phyloP scores from a whole-genome alignment of 2,329 filamentous ascomycete genomes.

The Seiridium cupressi region DNA sequence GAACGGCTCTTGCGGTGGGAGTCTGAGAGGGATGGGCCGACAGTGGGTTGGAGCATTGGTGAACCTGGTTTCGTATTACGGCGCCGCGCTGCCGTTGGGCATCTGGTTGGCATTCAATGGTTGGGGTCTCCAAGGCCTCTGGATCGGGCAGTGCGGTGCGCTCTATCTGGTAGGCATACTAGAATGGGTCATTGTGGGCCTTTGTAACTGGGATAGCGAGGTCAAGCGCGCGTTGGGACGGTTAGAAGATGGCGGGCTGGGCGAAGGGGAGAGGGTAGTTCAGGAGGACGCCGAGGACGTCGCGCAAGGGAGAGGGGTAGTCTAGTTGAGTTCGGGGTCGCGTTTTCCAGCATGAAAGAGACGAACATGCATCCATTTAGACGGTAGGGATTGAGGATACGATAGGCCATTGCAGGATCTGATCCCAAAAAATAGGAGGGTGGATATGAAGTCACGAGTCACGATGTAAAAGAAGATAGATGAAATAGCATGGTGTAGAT shows the following conservation, averaged over 20 bases:
- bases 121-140: slow-evolving; percentile 53
- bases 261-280: neutral
- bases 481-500: no score
- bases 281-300: neutral
- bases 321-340: no score
- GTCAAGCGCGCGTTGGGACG: slow-evolving; percentile 69
- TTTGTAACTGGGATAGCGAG: slow-evolving; percentile 75
- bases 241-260: slow-evolving; percentile 51
- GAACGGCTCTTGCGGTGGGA: slow-evolving; percentile 81
- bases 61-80: slow-evolving; percentile 82
- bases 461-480: no score
- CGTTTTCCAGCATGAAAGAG: no score
- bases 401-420: no score
- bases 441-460: no score
- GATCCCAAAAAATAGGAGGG: no score
- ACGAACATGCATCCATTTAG: no score
- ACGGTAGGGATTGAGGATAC: no score
- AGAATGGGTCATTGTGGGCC: slow-evolving; percentile 77
- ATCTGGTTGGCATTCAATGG: slow-evolving; percentile 10
- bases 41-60: slow-evolving; percentile 83
- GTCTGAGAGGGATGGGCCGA: slow-evolving; percentile 77
- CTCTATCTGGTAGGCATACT: slow-evolving; percentile 75
- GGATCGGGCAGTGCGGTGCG: slow-evolving; percentile 80
- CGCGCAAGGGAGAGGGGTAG: no score
- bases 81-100: slow-evolving; percentile 21